Base-by-base conservation (phyloP, 495 filamentous ascomycete species). In the Podospora pseudocomata region DNA sequence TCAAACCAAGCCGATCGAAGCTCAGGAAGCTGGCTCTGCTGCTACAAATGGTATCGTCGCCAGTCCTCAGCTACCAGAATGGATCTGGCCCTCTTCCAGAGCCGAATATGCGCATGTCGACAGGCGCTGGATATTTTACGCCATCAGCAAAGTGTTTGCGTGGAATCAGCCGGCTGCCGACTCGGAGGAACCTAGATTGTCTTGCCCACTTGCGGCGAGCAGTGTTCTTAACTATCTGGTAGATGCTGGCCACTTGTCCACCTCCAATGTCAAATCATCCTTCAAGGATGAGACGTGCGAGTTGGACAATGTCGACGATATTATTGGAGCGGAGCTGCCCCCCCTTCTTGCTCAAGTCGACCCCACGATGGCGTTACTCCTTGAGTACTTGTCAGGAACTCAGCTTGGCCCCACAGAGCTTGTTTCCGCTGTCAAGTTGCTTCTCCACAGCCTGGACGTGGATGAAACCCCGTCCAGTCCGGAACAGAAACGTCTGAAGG, bases 191-290 rank as follows among this genome's bases (percentile, higher is more conserved):
- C 53, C 75, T 26, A 72, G 80, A 34, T 76, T 91, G 11, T 81
- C 79, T 3, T 80, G 80, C 68, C 66, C 80, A 79, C 58, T 90
- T 74, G 82, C 87, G 76, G 71, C 79, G 71, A 74, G 81, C 71
- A 77, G 86, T 78, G 68, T 88, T 70, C 75, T 86, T 67, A 81
- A 83, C 19, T 92, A 90, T 80, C 82, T 93, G 1, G 81, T 88
- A 19, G 77, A 84, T 39, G 78, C 84, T 7, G 88, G 89, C n/a
- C 84, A 91, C 65, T 68, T 93, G 44, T 87, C 85, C 11, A 70
- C 82, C 0, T 82, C 85, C 15, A 90, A 89, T 60, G 77, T 92
- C 53, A 87, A 87, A 67, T 84, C 82, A 69, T 79, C 89, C 66
- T 77, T 91, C 79, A 76, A 81, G 78, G 77, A 81, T 53, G 85